A percentile compares a stretch with the other conserved stretches of the same genome.
These are phyloP conservation scores for Fusarium nurragi DNA, from an alignment of 2,329 filamentous ascomycete genomes.

Conservation along the genomic window DNA sequence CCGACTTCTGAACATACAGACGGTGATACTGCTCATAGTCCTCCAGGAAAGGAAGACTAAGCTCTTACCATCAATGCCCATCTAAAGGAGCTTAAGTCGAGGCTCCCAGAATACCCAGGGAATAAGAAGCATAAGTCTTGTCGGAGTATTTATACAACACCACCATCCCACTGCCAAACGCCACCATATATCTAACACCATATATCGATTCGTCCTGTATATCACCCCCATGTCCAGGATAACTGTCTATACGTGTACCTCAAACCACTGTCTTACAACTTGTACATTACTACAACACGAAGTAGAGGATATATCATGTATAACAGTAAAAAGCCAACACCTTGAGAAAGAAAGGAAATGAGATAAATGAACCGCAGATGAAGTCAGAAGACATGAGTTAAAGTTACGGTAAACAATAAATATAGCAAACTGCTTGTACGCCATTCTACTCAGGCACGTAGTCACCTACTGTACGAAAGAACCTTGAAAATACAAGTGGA, in stretches of 20 bases:
- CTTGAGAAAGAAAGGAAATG: neutral
- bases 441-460: neutral
- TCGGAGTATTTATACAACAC: neutral
- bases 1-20: neutral
- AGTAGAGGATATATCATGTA: conserved; percentile 20
- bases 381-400: neutral
- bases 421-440: too few species aligned
- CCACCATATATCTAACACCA: neutral
- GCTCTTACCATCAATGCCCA: neutral
- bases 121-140: neutral
- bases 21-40: neutral
- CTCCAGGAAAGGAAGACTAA: neutral
- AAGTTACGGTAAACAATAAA: neutral
- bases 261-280: neutral
- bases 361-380: neutral
- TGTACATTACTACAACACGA: neutral
- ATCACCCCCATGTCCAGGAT: conserved; percentile 6
- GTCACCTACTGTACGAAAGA: neutral
- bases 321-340: conserved; percentile 10
- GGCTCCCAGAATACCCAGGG: neutral
- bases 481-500: neutral
- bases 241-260: neutral
- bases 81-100: neutral
- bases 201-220: conserved; percentile 19
- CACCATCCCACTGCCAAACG: neutral